Evolutionary conservation across 352 stramenopile genomes (phyloP), one percentile per base, ranked within the genome.

Genomic region (Globisporangium abappressorium): DNA sequence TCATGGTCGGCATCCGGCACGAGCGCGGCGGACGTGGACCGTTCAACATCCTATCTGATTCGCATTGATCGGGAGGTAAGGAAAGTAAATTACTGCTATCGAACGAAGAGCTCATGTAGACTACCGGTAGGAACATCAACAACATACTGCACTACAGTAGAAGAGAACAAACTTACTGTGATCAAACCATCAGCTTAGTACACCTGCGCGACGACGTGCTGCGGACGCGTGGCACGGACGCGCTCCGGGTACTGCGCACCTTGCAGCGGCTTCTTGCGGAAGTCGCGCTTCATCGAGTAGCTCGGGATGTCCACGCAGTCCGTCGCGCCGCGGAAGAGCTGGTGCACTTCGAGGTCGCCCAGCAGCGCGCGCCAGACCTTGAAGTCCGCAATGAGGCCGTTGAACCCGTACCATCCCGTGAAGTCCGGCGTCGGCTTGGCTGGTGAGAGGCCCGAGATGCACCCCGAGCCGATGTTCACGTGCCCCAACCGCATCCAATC

Each of bases 351-450:
- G 20, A 79, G 28, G 7, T 84, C 79, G 20, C 66, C 70, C 41
- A 92, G 68, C 57, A 79, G 74, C 55, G 74, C 69, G 49, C 77
- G 74, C 84, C 84, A 92, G 53, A 89, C 69, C 2, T 74, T 69
- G 34, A 84, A 67, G 36, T 92, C 84, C 62, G 84, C 72, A 7
- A 92, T 72, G 9, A 92, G 70, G 5, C 84, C 82, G 51, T 82
- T 89, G 46, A 91, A 92, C 47, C 79, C 82, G 58, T 89, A 91
- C 84, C 84, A 92, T 46, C 82, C 82, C 3, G 78, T 74, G 55
- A 89, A 91, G 18, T 88, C 78, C 0, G 84, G 70, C 47, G 81
- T 71, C 5, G 83, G 83, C 60, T 89, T 89, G 2, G 79, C 79
- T 20, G 73, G 71, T 1, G 70, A 68, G 5, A 84, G 62, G 5